Percentiles rank a stretch among this genome's conserved stretches.
These are phyloP conservation scores for Kazachstania martiniae DNA, from an alignment of 805 yeast species.

Conservation along the genomic window DNA sequence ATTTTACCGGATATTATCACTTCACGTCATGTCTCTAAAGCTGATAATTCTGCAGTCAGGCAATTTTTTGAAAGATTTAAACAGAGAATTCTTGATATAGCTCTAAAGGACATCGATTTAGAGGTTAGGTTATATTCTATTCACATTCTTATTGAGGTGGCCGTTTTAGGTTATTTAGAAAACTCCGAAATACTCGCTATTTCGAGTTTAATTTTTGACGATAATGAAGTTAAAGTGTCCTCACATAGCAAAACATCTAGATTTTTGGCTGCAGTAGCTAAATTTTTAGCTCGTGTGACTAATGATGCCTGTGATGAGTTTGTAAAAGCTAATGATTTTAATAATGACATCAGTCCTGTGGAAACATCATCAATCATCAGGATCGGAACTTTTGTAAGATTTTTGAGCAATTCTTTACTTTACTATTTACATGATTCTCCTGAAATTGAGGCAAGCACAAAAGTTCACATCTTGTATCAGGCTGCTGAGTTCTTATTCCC, in stretches of 20 bases:
- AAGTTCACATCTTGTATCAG: constrained; percentile 17
- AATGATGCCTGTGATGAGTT: constrained; percentile 30
- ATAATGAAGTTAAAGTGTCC: constrained; percentile 25
- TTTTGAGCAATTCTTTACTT: constrained; percentile 19
- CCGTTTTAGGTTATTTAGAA: constrained; percentile 52
- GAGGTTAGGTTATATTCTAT: constrained; percentile 44
- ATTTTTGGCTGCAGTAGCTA: constrained; percentile 39
- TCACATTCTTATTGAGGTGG: constrained; percentile 42
- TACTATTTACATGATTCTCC: constrained; percentile 8
- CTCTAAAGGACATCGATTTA: constrained; percentile 42
- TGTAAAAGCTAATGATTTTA: constrained; percentile 23
- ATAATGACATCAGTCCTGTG: constrained; percentile 8
- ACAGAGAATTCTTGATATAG: constrained; percentile 53
- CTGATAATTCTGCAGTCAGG: constrained; percentile 50
- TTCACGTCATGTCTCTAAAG: constrained; percentile 16
- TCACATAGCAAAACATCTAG: constrained; percentile 26
- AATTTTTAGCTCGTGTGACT: constrained; percentile 39
- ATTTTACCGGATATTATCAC: constrained; percentile 37
- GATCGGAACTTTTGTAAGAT: constrained; percentile 17
- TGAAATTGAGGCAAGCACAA: constrained; percentile 5
- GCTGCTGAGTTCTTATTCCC: constrained; percentile 27
- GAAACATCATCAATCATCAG: constrained; percentile 11
- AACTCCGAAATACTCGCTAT: constrained; percentile 41
- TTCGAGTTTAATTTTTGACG: constrained; percentile 33
- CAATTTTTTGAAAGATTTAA: constrained; percentile 73